Percentiles rank a stretch among this genome's conserved stretches.
phyloP scores from a whole-genome alignment of 2,329 filamentous ascomycete genomes.

The Annulohypoxylon truncatum region DNA sequence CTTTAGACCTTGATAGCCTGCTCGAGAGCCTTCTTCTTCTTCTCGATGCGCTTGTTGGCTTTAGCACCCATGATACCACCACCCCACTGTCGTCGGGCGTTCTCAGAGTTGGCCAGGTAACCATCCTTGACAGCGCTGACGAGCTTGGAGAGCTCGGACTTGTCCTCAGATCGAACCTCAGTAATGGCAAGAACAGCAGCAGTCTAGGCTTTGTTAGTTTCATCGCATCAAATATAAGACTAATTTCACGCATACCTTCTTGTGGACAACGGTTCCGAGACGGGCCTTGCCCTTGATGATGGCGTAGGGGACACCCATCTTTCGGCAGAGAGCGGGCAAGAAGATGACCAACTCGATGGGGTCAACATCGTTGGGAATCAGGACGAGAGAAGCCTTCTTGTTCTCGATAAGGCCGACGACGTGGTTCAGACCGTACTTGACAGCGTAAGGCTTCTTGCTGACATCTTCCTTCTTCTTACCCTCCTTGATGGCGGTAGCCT shows the following conservation, averaged over 20 bases:
- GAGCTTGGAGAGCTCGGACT: slow-evolving; percentile 97
- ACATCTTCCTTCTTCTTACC: slow-evolving; percentile 99
- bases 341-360: slow-evolving; percentile 99
- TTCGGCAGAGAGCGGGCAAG: slow-evolving; percentile 98
- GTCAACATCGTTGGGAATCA: slow-evolving; percentile 99
- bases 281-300: slow-evolving; percentile 99
- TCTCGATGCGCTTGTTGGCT: slow-evolving; percentile 80
- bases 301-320: slow-evolving; percentile 99
- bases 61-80: slow-evolving; percentile 99
- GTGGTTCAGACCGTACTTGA: slow-evolving; percentile 99
- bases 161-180: slow-evolving; percentile 98
- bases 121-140: slow-evolving; percentile 97
- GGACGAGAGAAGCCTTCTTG: slow-evolving; percentile 98
- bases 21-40: slow-evolving; percentile 96
- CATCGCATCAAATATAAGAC: neutral
- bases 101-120: slow-evolving; percentile 95
- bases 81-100: slow-evolving; percentile 93
- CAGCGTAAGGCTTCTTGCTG: slow-evolving; percentile 99
- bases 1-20: slow-evolving; percentile 95
- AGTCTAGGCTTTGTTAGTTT: slow-evolving; percentile 72
- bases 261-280: slow-evolving; percentile 98
- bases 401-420: slow-evolving; percentile 97
- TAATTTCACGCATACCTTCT: slow-evolving; percentile 76
- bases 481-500: slow-evolving; percentile 96
- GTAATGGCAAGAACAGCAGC: slow-evolving; percentile 95